phyloP scores from a whole-genome alignment of 2,329 filamentous ascomycete species.

The Fusarium sp. region DNA sequence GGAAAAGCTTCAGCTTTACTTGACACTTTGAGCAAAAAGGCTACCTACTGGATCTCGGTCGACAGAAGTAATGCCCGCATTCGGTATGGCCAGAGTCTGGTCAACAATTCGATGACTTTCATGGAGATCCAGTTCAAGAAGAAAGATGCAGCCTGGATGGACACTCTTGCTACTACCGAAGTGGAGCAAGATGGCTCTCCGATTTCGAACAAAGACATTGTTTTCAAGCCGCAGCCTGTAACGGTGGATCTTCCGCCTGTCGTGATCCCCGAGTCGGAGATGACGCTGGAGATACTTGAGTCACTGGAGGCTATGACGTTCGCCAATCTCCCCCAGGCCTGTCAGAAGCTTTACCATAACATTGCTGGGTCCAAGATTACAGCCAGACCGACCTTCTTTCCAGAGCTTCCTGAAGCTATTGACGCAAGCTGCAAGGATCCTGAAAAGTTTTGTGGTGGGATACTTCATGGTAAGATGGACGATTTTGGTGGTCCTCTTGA shows the following conservation, averaged over 20 bases:
- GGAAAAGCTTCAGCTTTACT: neutral
- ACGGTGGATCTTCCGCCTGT: neutral
- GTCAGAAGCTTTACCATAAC: neutral
- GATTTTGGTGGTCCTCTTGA: fast-evolving
- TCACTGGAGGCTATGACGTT: neutral
- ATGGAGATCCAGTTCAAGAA: neutral
- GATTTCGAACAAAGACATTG: neutral
- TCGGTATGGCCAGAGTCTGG: neutral
- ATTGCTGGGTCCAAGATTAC: neutral
- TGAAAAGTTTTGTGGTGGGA: fast-evolving
- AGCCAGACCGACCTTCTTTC: fast-evolving
- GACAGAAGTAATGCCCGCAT: neutral
- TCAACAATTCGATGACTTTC: neutral
- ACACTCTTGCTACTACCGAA: neutral
- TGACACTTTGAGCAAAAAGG: neutral
- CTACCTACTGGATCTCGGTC: neutral
- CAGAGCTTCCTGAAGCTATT: neutral
- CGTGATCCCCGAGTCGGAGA: neutral
- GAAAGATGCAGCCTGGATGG: neutral
- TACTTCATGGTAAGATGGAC: fast-evolving
- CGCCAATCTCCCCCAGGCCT: neutral
- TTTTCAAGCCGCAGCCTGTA: neutral
- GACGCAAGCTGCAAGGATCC: neutral
- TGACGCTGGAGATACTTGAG: neutral
- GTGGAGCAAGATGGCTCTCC: neutral